phyloP scores from a whole-genome alignment of 345 rosid species.

The Chamaenerion angustifolium region DNA sequence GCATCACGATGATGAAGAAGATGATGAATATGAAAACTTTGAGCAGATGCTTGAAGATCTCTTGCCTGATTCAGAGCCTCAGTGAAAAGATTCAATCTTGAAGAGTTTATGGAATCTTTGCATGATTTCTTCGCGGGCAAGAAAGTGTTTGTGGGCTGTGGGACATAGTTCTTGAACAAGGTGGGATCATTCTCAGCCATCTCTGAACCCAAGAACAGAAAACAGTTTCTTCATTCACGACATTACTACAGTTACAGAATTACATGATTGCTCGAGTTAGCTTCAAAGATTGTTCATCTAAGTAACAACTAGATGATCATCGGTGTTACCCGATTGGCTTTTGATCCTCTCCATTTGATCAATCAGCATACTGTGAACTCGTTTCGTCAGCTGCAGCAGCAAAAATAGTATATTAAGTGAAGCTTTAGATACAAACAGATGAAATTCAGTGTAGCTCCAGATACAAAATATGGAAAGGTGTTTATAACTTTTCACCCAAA shows the following conservation, averaged over 20 bases:
- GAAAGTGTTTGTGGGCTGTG: too few relatives aligned
- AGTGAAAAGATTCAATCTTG: neutral
- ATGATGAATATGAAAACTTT: constrained; percentile 18
- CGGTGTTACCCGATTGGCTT: constrained; percentile 12
- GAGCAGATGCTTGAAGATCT: constrained; percentile 27
- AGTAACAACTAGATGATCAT: neutral
- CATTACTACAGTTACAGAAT: neutral
- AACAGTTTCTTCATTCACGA: too few relatives aligned
- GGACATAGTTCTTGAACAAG: too few relatives aligned
- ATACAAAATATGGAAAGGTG: neutral
- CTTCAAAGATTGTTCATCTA: neutral
- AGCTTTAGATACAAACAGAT: too few relatives aligned
- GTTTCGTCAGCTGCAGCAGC: constrained; percentile 41
- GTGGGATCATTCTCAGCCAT: too few relatives aligned
- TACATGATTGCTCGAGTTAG: neutral
- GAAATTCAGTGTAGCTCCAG: too few relatives aligned
- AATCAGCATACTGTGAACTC: constrained; percentile 37
- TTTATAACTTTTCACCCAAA: neutral
- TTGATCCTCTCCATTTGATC: constrained; percentile 45
- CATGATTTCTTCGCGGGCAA: too few relatives aligned
- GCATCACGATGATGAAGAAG: constrained; percentile 6
- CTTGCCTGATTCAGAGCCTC: constrained; percentile 7
- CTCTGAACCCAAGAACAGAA: too few relatives aligned
- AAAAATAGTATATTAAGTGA: neutral
- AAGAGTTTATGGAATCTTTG: too few relatives aligned